phyloP scores from a whole-genome alignment of 129 eudicot species.

The Silybum marianum region DNA sequence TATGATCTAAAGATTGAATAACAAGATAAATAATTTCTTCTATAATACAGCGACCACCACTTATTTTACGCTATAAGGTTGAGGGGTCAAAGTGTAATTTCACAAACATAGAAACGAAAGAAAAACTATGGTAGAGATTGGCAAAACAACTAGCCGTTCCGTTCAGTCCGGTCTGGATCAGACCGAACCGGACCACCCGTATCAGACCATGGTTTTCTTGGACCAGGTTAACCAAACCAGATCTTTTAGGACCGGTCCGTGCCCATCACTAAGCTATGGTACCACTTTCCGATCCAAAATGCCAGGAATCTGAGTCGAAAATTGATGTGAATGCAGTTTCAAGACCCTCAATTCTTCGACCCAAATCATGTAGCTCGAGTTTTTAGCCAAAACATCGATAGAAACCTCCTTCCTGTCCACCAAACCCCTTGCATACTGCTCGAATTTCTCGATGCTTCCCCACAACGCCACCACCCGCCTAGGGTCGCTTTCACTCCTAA shows the following conservation, averaged over 20 bases:
- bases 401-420: constrained; percentile 75
- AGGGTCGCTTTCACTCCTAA: constrained; percentile 49
- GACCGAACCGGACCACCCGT: too few species aligned
- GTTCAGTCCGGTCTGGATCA: too few species aligned
- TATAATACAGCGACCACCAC: constrained; percentile 7
- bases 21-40: background rate
- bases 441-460: constrained; percentile 54
- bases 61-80: constrained; percentile 24
- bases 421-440: constrained; percentile 54
- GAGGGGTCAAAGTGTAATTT: constrained; percentile 1
- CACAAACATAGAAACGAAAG: background rate
- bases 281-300: constrained; percentile 45
- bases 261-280: constrained; percentile 23
- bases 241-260: too few species aligned
- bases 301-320: constrained; percentile 47
- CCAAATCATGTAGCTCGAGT: constrained; percentile 75
- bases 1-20: background rate
- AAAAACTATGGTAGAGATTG: background rate
- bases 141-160: background rate
- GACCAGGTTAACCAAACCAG: too few species aligned
- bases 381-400: constrained; percentile 66
- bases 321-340: constrained; percentile 48
- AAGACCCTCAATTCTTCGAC: constrained; percentile 55
- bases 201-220: too few species aligned
- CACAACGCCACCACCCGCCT: constrained; percentile 33